Evolutionary conservation across 2,329 filamentous ascomycete genomes (phyloP), one percentile per base, ranked within the genome.

Genomic region (Exophiala sideris): DNA sequence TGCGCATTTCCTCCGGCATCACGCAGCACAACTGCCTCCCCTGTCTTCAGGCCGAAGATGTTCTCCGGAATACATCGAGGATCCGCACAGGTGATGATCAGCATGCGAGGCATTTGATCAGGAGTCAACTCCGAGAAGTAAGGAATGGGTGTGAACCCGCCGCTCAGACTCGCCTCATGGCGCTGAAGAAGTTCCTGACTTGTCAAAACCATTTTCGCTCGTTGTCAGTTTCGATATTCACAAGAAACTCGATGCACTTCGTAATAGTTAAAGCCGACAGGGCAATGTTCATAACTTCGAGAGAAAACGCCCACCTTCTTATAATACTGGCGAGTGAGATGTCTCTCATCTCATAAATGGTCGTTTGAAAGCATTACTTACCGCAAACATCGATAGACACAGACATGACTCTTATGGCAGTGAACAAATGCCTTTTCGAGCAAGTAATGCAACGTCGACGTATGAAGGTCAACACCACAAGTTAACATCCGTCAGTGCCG

Each of bases 31-130:
- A 50, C 52, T 5, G 47, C 52, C 29, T 55, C 52, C 39, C 46
- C 40, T 9, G 33, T 50, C 3, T 52, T 20, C 12, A 58, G 44
- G 5, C 54, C 39, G 47, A 54, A 56, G 45, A 52, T 54, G 41
- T 53, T 39, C 36, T 54, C 52, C 12, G 56, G 51, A 32, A 49
- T 53, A 33, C 47, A 52, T 10, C 56, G 52, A 7, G 56, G 56
- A 41, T 58, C 56, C 3, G 52, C 56, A 10, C 56, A 55, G n/a
- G 32, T 54, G 51, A 58, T 50, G 35, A 55, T 55, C 11, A 55
- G 34, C 32, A 55, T 47, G 14, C 48, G 47, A 5, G 41, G 35
- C 7, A 55, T 21, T 21, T 41, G 24, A 9, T 32, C 46, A 18
- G 12, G 42, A 16, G 50, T 35, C 8, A 55, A 14, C 32, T 55